A percentile compares a stretch with the other conserved stretches of the same genome.
phyloP scores from a whole-genome alignment of 129 eudicot species.

The Erigeron canadensis region DNA sequence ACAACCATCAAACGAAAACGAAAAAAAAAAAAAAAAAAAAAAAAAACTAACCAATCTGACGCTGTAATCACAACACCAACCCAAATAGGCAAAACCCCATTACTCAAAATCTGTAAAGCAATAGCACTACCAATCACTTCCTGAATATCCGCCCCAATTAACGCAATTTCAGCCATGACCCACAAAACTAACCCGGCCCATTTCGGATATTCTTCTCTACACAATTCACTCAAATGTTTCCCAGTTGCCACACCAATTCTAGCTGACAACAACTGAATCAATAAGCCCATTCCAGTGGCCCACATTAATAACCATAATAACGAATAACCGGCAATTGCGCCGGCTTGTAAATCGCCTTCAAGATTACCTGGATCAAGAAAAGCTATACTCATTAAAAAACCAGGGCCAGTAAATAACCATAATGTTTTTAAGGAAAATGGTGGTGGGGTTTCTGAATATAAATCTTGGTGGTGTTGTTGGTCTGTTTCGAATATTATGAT shows the following conservation, averaged over 20 bases:
- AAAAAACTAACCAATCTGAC: constrained; percentile 72
- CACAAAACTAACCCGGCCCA: constrained; percentile 71
- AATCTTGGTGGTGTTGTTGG: constrained; percentile 30
- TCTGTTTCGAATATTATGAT: constrained; percentile 36
- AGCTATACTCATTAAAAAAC: constrained; percentile 78
- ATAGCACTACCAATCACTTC: constrained; percentile 97
- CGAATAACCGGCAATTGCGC: constrained; percentile 87
- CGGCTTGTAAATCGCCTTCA: constrained; percentile 90
- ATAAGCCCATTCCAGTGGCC: constrained; percentile 79
- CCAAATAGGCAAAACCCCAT: constrained; percentile 86
- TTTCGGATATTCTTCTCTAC: constrained; percentile 69
- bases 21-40: background rate
- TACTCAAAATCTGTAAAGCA: constrained; percentile 82
- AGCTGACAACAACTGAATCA: constrained; percentile 76
- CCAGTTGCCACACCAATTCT: constrained; percentile 90
- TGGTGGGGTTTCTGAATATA: constrained; percentile 30
- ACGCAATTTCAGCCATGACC: constrained; percentile 83
- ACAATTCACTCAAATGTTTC: constrained; percentile 75
- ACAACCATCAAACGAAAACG: background rate
- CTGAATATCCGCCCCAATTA: constrained; percentile 91
- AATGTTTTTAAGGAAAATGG: constrained; percentile 70
- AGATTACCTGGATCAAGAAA: constrained; percentile 82
- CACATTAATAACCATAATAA: constrained; percentile 77
- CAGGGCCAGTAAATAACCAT: constrained; percentile 81
- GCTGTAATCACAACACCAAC: constrained; percentile 93